phyloP scores from a whole-genome alignment of 768 basidiomycete genomes.

The Lactifluus rugatus region DNA sequence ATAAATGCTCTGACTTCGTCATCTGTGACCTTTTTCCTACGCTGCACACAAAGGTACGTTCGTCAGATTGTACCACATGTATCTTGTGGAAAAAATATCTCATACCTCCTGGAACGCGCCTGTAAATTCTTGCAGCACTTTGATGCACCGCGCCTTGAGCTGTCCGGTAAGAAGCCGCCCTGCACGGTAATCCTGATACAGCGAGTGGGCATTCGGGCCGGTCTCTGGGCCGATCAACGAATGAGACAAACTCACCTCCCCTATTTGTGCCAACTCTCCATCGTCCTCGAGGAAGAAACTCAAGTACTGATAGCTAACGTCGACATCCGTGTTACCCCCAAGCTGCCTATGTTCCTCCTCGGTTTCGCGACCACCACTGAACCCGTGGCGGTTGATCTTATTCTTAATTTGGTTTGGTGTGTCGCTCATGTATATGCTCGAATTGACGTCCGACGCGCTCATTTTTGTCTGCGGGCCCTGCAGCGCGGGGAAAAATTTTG shows the following conservation, averaged over 20 bases:
- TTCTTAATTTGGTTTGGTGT: conserved; percentile 90
- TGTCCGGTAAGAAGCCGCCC: conserved; percentile 84
- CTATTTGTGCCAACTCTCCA: conserved; percentile 68
- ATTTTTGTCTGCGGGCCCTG: conserved; percentile 99
- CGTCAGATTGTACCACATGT: conserved; percentile 3
- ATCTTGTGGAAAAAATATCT: background rate
- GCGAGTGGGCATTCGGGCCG: background rate
- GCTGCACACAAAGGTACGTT: conserved; percentile 35
- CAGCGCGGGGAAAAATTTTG: conserved; percentile 96
- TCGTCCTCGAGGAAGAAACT: conserved; percentile 95
- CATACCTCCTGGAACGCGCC: conserved; percentile 74
- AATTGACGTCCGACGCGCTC: conserved; percentile 92
- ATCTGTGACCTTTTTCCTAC: conserved; percentile 71
- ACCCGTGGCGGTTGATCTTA: conserved; percentile 93
- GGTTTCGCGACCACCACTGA: conserved; percentile 92
- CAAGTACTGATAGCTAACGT: conserved; percentile 92
- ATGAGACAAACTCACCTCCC: conserved; percentile 43
- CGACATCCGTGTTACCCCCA: conserved; percentile 91
- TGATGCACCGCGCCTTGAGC: conserved; percentile 83
- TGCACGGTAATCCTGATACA: conserved; percentile 78
- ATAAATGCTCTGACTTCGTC: conserved; percentile 68
- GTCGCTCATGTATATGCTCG: conserved; percentile 94
- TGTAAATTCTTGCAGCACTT: conserved; percentile 72
- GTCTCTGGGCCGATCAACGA: background rate
- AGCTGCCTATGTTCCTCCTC: conserved; percentile 84